These are phyloP conservation scores for Macadamia tetraphylla DNA, from an alignment of 164 flowering plant species.

Conservation along the genomic window DNA sequence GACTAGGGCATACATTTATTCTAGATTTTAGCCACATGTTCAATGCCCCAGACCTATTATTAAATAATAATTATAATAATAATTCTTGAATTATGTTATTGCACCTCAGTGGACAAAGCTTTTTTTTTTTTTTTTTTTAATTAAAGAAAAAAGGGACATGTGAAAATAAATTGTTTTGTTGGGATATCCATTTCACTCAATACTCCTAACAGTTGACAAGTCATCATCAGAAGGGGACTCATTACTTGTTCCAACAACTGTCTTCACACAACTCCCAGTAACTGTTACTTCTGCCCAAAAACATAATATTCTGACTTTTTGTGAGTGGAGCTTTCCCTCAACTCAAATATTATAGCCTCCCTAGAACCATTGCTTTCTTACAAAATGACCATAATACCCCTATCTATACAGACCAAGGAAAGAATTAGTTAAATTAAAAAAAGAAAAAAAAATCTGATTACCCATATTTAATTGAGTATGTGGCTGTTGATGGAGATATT, in stretches of 20 bases:
- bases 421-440: conserved; percentile 74
- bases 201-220: neutral
- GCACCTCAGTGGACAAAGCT: no score
- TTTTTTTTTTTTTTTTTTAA: no score
- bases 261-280: neutral
- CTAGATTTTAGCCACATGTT: no score
- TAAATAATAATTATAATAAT: no score
- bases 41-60: no score
- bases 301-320: neutral
- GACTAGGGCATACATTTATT: no score
- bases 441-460: conserved; percentile 42
- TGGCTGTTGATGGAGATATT: no score
- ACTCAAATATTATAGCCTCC: neutral
- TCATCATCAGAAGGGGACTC: conserved; percentile 4
- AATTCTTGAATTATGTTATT: no score
- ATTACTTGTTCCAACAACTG: neutral
- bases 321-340: neutral
- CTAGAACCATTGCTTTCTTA: neutral
- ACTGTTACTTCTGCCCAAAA: neutral
- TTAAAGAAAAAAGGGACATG: no score
- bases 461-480: no score
- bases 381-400: neutral
- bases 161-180: no score
- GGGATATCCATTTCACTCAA: no score
- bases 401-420: neutral